Evolutionary conservation across 305 asterid genomes (phyloP).

Genomic region (Solanum hybrid): DNA sequence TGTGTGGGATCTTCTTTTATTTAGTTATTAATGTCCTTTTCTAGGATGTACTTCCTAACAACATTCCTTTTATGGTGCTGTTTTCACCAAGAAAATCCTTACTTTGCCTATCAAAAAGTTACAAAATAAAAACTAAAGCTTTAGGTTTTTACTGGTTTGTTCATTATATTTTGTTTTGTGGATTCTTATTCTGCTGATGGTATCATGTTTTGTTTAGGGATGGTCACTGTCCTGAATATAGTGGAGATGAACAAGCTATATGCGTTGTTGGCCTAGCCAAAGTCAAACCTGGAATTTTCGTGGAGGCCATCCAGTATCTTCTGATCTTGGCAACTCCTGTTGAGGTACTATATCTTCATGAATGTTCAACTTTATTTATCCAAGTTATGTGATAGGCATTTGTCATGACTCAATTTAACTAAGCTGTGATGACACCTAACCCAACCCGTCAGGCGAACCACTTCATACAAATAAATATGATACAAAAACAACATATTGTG

Average conservation of each 20-base stretch:
- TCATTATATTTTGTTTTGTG: neutral
- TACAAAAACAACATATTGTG: neutral
- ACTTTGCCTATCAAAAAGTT: neutral
- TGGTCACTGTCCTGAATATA: slow-evolving; percentile 90
- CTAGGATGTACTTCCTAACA: neutral
- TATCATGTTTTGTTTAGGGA: slow-evolving; percentile 44
- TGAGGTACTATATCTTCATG: slow-evolving; percentile 42
- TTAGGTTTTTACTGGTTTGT: neutral
- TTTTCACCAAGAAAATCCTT: neutral
- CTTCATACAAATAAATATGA: neutral
- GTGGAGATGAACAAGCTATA: slow-evolving; percentile 91
- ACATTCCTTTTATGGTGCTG: neutral
- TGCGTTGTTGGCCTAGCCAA: slow-evolving; percentile 90
- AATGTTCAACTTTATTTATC: neutral
- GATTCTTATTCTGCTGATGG: slow-evolving; percentile 1
- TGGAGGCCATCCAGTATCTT: slow-evolving; percentile 91
- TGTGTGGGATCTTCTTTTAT: neutral
- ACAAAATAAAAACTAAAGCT: neutral
- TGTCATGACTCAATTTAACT: neutral
- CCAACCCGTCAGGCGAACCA: neutral
- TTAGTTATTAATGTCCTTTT: neutral
- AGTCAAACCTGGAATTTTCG: slow-evolving; percentile 77
- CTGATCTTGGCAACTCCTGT: slow-evolving; percentile 93
- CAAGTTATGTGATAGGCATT: neutral
- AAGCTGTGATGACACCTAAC: neutral